Base-by-base conservation (phyloP, 768 basidiomycete species). In the Suillus brevipes region DNA sequence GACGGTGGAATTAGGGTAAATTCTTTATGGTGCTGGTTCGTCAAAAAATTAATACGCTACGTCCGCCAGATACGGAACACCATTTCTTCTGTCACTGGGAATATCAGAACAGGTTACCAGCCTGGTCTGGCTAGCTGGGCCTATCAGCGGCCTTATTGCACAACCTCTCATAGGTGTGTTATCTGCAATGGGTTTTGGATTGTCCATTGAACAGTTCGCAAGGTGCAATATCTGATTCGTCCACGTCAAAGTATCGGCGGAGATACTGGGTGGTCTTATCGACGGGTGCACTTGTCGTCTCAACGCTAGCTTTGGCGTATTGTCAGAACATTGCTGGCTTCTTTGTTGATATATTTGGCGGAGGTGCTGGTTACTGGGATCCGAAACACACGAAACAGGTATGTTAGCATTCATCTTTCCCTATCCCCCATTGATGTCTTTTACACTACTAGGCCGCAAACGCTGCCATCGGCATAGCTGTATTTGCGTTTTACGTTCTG, bases 181-280 rank as follows among this genome's bases (percentile, higher is more conserved):
- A 14, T 45, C 8, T 49, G n/a, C 52, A 64, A 64, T 18, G 20
- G 49, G 23, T 20, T 52, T 23, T 53, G 34, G 43, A 61, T 31
- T 25, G 63, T 36, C 67, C 20, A 69, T 61, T 66, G 50, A 31
- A 62, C 62, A 28, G 18, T 62, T 23, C 34, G 34, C 25, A 66
- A 96, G 94, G 95, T 67, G 96, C 97, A 14, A 87, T 99, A 73
- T 99, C 97, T 20, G 97, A 99, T 77, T 89, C 94, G 52, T 97
- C 96, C 5, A 83, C 85, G 5, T 97, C 95, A 13, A 90, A 89
- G 74, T 98, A 92, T 75, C 87, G 97, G 55, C 85, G 97, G 60
- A 85, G 97, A 65, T 93, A 90, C 75, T 99, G 95, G 95, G 88
- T 99, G 67, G 80, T 89, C n/a, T 78, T 88, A n/a, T 94, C 96